Conservation (phyloP, 108 stramenopile species). For the Skeletonema tropicum region DNA sequence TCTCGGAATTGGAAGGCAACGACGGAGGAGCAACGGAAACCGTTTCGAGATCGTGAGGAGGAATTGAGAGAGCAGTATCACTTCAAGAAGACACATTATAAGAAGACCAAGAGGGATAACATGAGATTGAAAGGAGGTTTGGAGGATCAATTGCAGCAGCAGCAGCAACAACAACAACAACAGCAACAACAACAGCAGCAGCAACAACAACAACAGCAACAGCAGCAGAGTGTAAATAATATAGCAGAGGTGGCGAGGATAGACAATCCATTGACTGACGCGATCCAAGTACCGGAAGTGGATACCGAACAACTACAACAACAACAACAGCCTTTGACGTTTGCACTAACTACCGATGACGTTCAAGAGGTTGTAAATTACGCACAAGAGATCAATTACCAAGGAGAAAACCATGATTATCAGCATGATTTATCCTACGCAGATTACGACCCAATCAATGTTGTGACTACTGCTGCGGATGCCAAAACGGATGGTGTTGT, state of each 20-base stretch:
- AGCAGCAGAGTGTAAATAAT: background rate
- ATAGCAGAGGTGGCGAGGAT: background rate
- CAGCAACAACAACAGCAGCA: too few relatives aligned
- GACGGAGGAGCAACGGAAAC: slow-evolving; percentile 50
- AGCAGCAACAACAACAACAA: too few relatives aligned
- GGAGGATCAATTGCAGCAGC: background rate
- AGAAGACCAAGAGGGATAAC: background rate
- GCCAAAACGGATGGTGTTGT: background rate
- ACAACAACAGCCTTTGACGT: background rate
- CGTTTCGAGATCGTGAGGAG: slow-evolving; percentile 41
- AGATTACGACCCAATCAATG: slow-evolving; percentile 1
- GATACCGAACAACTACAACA: background rate
- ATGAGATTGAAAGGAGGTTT: background rate
- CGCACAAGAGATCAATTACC: background rate
- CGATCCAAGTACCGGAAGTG: background rate
- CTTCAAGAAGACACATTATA: slow-evolving; percentile 25
- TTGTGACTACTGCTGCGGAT: background rate
- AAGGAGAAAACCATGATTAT: background rate
- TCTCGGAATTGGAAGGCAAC: slow-evolving; percentile 50
- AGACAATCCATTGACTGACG: background rate
- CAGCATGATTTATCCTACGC: background rate
- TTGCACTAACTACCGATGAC: background rate
- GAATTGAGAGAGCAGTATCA: slow-evolving; percentile 28
- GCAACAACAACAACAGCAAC: too few relatives aligned
- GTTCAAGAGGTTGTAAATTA: background rate